Conservation (phyloP, 495 filamentous ascomycete species). For the Hypoxylon cercidicola region DNA sequence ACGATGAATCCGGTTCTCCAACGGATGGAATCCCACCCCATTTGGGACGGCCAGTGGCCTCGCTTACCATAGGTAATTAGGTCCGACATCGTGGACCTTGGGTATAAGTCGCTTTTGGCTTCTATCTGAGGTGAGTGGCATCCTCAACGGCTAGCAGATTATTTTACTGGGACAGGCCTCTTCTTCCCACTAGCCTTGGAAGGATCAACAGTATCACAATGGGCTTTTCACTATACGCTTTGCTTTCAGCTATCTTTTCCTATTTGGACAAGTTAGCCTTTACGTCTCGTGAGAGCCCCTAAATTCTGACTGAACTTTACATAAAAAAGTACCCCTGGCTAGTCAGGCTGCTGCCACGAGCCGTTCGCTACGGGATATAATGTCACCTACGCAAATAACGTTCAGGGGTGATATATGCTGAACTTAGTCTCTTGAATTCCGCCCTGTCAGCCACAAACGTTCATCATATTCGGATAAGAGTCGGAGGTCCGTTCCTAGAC, state of each 20-base stretch:
- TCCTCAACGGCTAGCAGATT: neutral
- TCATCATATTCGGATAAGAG: conserved; percentile 17
- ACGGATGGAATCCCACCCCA: neutral
- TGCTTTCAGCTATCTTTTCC: neutral
- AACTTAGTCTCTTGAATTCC: conserved; percentile 26
- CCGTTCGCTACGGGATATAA: neutral
- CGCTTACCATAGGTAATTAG: conserved; percentile 1
- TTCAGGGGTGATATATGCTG: conserved; percentile 26
- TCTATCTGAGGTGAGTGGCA: conserved; percentile 22
- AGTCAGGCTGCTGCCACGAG: neutral
- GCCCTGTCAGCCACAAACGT: neutral
- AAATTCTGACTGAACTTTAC: conserved; percentile 26
- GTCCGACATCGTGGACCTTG: conserved; percentile 15
- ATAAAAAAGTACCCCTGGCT: conserved; percentile 1
- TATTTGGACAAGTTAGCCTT: neutral
- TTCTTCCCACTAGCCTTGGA: neutral
- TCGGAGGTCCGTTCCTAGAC: conserved; percentile 34
- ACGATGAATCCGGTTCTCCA: conserved; percentile 29
- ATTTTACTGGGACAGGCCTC: neutral
- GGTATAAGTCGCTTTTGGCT: conserved; percentile 20
- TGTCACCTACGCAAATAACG: conserved; percentile 10
- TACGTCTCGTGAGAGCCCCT: conserved; percentile 4
- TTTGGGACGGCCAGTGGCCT: conserved; percentile 11
- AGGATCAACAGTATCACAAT: neutral
- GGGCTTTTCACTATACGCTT: too few relatives aligned